phyloP scores from a whole-genome alignment of 257 asterid species.

The Penstemon davidsonii region DNA sequence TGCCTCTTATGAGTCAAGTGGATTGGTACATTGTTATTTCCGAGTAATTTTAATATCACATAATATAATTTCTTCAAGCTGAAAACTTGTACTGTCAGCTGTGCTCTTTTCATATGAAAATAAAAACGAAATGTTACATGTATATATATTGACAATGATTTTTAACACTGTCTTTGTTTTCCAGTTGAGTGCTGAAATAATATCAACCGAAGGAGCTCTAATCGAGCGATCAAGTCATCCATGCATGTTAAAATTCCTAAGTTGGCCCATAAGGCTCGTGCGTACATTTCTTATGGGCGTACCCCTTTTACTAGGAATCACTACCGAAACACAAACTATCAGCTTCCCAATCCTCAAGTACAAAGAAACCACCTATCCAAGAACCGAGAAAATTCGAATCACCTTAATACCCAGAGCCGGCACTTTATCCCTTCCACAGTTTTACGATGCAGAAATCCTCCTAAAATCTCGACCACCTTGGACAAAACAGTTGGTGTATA shows the following conservation, averaged over 20 bases:
- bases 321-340: constrained; percentile 57
- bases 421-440: constrained; percentile 58
- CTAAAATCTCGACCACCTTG: constrained; percentile 60
- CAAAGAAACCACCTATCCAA: constrained; percentile 47
- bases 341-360: constrained; percentile 54
- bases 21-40: no score
- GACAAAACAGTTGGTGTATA: constrained; percentile 51
- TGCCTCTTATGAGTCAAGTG: no score
- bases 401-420: constrained; percentile 67
- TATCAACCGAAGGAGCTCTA: constrained; percentile 43
- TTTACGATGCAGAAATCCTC: constrained; percentile 55
- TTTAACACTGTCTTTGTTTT: not conserved
- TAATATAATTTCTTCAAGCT: no score
- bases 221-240: constrained; percentile 65
- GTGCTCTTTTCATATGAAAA: not conserved
- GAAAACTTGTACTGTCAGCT: not conserved
- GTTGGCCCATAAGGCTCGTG: constrained; percentile 67
- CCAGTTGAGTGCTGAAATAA: constrained; percentile 62
- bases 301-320: constrained; percentile 62
- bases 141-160: not conserved
- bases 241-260: constrained; percentile 62
- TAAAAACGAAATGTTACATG: not conserved
- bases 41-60: no score
- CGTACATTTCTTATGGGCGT: constrained; percentile 57
- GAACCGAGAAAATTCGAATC: constrained; percentile 49